Conservation (phyloP, 148 eudicot species). For the Rhododendron vialii region DNA sequence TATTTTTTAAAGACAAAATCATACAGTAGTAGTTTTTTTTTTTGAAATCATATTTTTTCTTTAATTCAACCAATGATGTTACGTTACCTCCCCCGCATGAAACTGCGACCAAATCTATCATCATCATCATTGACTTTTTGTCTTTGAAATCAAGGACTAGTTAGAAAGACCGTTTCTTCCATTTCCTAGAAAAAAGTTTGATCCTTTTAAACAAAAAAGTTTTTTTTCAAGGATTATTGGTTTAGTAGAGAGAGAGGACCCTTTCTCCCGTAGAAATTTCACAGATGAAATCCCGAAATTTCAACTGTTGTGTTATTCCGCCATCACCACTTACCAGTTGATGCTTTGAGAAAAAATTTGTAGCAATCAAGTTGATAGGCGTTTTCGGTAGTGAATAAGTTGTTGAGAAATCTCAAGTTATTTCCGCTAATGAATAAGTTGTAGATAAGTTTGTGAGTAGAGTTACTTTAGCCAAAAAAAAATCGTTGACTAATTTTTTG, state of each 20-base stretch:
- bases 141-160: not conserved
- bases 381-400: too few relatives aligned
- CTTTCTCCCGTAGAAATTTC: not conserved
- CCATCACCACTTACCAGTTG: too few relatives aligned
- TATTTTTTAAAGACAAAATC: not conserved
- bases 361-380: too few relatives aligned
- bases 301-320: not conserved
- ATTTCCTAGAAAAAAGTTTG: not conserved
- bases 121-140: not conserved
- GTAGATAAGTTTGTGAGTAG: too few relatives aligned
- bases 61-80: not conserved
- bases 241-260: not conserved
- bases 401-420: too few relatives aligned
- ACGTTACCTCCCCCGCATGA: not conserved
- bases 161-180: not conserved
- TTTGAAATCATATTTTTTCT: not conserved
- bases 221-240: not conserved
- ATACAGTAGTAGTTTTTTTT: too few relatives aligned
- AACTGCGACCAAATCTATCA: not conserved
- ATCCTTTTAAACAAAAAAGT: too few relatives aligned
- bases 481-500: too few relatives aligned
- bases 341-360: too few relatives aligned
- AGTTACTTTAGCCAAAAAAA: too few relatives aligned
- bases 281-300: not conserved
- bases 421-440: too few relatives aligned